Conservation (phyloP, 176 grass and related monocot species). For the maize (Zea mays) region Zm-B73-REFERENCE-NAM-5.0 NC_050104.1:81657001-81657500, state of each 20-base stretch:
- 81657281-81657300: constrained; percentile 17
- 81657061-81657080: constrained; percentile 47
- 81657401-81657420: constrained; percentile 29
- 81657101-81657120: constrained; percentile 36
- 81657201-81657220: constrained; percentile 7
- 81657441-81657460: constrained; percentile 39
- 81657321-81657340: constrained; percentile 40
- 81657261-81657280: constrained; percentile 15
- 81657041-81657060: constrained; percentile 32
- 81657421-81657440: constrained; percentile 53
- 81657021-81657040: constrained; percentile 36
- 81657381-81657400: constrained; percentile 55
- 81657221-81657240: constrained; percentile 17
- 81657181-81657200: constrained; percentile 33
- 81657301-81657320: neutral
- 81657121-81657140: constrained; percentile 41
- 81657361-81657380: constrained; percentile 43
- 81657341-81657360: constrained; percentile 44
- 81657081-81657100: constrained; percentile 13
- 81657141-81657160: constrained; percentile 44
- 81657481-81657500: constrained; percentile 35
- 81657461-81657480: constrained; percentile 16
- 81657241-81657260: constrained; percentile 19
- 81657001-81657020: neutral
- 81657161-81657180: constrained; percentile 42